phyloP scores from a whole-genome alignment of 2,329 filamentous ascomycete genomes.

The Calonectria leucothoes region DNA sequence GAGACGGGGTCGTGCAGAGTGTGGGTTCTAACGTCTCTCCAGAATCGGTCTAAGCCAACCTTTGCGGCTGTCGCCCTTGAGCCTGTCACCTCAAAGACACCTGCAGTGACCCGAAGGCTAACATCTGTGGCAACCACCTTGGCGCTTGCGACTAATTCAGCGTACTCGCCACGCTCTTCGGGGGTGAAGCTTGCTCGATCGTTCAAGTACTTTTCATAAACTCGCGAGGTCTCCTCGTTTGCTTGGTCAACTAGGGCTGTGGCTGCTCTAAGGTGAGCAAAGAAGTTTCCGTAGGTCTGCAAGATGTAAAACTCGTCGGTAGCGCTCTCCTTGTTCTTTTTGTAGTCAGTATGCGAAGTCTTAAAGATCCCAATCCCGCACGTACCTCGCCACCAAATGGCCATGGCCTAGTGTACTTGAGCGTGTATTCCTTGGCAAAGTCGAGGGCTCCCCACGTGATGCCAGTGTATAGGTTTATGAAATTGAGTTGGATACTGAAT shows the following conservation, averaged over 20 bases:
- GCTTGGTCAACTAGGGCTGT: constrained; percentile 69
- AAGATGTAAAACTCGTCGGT: constrained; percentile 75
- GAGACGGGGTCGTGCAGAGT: constrained; percentile 75
- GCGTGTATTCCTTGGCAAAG: constrained; percentile 67
- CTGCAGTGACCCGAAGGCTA: constrained; percentile 66
- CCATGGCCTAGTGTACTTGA: constrained; percentile 69
- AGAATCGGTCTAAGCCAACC: constrained; percentile 73
- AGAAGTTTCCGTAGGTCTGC: constrained; percentile 72
- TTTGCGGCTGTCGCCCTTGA: constrained; percentile 67
- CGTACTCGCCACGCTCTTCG: constrained; percentile 67
- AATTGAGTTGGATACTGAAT: constrained; percentile 70
- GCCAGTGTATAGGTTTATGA: constrained; percentile 74
- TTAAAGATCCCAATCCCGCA: neutral
- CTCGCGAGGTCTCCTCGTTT: constrained; percentile 57
- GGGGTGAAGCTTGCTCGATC: constrained; percentile 60
- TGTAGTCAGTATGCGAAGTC: neutral
- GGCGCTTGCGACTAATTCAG: constrained; percentile 71
- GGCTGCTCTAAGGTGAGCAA: constrained; percentile 70
- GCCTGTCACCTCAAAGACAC: constrained; percentile 74
- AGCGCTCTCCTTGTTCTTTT: constrained; percentile 64
- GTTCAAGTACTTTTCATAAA: constrained; percentile 55
- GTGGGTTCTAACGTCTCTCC: constrained; percentile 75
- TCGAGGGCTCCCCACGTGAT: constrained; percentile 70
- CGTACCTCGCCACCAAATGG: constrained; percentile 70
- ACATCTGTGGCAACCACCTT: constrained; percentile 74